Conservation (phyloP, 306 rosid genomes). For the Echinosophora koreensis region DNA sequence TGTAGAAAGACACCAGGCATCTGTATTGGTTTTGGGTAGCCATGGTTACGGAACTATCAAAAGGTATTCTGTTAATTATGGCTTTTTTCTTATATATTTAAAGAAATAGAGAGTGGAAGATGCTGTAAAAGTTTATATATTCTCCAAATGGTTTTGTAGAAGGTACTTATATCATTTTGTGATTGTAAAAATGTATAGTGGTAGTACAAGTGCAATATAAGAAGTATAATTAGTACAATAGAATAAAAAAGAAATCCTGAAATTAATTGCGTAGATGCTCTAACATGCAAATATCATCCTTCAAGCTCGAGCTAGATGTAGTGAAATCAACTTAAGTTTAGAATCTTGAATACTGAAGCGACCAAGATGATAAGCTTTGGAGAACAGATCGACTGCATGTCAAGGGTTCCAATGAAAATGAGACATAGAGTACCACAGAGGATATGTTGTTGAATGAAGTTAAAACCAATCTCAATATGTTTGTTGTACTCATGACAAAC, state of each 20-base stretch:
- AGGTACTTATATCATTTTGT: too few relatives aligned
- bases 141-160: too few relatives aligned
- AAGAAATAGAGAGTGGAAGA: too few relatives aligned
- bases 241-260: too few relatives aligned
- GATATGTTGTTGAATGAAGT: background rate
- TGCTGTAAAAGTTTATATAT: too few relatives aligned
- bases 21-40: slow-evolving; percentile 68
- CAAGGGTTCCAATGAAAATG: background rate
- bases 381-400: background rate
- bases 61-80: slow-evolving; percentile 48
- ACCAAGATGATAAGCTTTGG: background rate
- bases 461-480: background rate
- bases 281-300: too few relatives aligned
- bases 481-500: background rate
- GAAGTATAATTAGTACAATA: too few relatives aligned
- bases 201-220: too few relatives aligned
- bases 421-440: background rate
- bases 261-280: too few relatives aligned
- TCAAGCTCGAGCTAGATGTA: background rate
- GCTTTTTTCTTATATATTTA: background rate
- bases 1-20: slow-evolving; percentile 61
- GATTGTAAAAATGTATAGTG: too few relatives aligned
- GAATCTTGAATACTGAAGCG: background rate
- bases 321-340: background rate
- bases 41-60: slow-evolving; percentile 74